A percentile compares a stretch with the other conserved stretches of the same genome.
Evolutionary conservation across 192 early-diverging fungal genomes (phyloP).

Genomic region (Mortierella hygrophila): DNA sequence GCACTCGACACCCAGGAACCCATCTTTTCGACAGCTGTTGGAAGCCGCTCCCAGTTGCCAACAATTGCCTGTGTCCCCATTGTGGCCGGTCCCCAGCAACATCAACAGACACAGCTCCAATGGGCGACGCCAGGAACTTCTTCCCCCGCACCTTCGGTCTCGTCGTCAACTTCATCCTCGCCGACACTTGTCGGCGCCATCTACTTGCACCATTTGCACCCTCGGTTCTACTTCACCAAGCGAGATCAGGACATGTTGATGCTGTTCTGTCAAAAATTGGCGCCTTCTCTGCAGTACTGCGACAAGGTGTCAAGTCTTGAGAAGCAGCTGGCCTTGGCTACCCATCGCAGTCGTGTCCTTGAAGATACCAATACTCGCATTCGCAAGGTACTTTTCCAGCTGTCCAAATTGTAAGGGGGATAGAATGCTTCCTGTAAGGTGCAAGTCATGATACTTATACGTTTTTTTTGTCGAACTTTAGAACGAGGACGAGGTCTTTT

Average conservation of each 20-base stretch:
- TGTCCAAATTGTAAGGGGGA: neutral
- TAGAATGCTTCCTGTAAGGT: neutral
- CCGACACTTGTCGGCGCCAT: slow-evolving; percentile 45
- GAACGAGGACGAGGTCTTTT: slow-evolving; percentile 55
- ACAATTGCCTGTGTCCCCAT: slow-evolving; percentile 55
- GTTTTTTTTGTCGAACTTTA: slow-evolving; percentile 2
- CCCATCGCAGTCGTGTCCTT: slow-evolving; percentile 33
- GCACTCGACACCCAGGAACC: slow-evolving; percentile 45
- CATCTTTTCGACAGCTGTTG: slow-evolving; percentile 47
- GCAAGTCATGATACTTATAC: neutral
- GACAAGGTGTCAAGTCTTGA: slow-evolving; percentile 30
- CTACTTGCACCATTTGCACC: slow-evolving; percentile 49
- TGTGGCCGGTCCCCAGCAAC: slow-evolving; percentile 6
- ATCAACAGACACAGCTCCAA: neutral
- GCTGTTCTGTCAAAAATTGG: slow-evolving; percentile 48
- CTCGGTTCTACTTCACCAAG: slow-evolving; percentile 52
- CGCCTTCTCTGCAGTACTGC: slow-evolving; percentile 27
- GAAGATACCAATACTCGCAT: slow-evolving; percentile 48
- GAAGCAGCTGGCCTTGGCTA: slow-evolving; percentile 30
- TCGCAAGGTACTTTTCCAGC: slow-evolving; percentile 24
- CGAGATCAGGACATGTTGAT: slow-evolving; percentile 49
- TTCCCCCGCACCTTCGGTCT: neutral
- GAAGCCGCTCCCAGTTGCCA: slow-evolving; percentile 48
- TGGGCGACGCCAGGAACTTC: neutral
- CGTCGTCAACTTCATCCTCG: neutral